These are phyloP conservation scores for Wickerhamomyces kurtzmanii DNA, from an alignment of 805 yeast species.

Conservation along the genomic window DNA sequence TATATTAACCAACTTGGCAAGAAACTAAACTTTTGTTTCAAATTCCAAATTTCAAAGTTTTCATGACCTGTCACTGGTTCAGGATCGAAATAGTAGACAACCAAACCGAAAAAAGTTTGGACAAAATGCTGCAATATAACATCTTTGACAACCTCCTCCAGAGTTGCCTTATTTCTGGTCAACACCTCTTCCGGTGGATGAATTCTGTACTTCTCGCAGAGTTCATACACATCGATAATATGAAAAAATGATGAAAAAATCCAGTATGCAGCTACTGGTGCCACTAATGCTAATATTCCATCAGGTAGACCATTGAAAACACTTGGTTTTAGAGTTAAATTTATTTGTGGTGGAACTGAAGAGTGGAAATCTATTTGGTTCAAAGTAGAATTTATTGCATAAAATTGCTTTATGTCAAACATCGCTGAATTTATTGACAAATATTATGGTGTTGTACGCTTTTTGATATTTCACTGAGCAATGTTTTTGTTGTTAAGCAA, in stretches of 20 bases:
- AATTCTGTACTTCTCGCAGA: constrained; percentile 78
- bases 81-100: constrained; percentile 47
- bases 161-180: constrained; percentile 64
- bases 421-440: too few relatives aligned
- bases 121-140: constrained; percentile 79
- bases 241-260: constrained; percentile 62
- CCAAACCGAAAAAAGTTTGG: constrained; percentile 65
- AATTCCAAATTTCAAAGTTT: constrained; percentile 33
- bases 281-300: constrained; percentile 55
- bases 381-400: too few relatives aligned
- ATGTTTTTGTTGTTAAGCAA: too few relatives aligned
- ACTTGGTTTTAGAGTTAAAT: constrained; percentile 25
- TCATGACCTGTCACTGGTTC: constrained; percentile 43
- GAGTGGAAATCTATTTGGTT: too few relatives aligned
- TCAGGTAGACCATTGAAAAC: constrained; percentile 61
- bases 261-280: constrained; percentile 87
- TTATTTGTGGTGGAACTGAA: too few relatives aligned
- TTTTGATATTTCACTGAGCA: too few relatives aligned
- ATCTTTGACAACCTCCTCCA: constrained; percentile 63
- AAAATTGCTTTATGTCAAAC: too few relatives aligned
- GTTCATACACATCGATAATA: constrained; percentile 58
- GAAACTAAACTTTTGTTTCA: constrained; percentile 17
- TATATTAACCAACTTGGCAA: constrained; percentile 41
- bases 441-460: too few relatives aligned
- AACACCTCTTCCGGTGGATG: constrained; percentile 86